phyloP scores from a whole-genome alignment of 768 basidiomycete species.

The Panellus pusillus region DNA sequence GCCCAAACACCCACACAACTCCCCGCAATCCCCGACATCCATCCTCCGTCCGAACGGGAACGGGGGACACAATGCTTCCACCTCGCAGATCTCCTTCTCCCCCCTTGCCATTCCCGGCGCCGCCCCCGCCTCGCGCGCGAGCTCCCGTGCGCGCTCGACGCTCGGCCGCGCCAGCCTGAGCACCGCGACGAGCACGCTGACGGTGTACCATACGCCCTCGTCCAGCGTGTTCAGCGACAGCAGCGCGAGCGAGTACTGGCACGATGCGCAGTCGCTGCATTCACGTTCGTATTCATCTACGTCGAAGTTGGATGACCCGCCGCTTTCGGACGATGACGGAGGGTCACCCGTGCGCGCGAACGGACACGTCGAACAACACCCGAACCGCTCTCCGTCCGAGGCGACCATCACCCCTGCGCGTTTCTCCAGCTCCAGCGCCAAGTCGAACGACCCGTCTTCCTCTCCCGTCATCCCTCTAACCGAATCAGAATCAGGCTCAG shows the following conservation, averaged over 20 bases:
- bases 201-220: constrained; percentile 75
- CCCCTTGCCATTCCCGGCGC: constrained; percentile 36
- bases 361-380: background rate
- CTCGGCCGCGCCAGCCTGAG: constrained; percentile 51
- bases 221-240: constrained; percentile 58
- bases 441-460: background rate
- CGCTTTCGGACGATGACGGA: background rate
- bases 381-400: constrained; percentile 8
- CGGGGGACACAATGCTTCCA: constrained; percentile 20
- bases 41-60: constrained; percentile 23
- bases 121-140: background rate
- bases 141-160: constrained; percentile 24
- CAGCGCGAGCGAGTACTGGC: constrained; percentile 43
- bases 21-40: constrained; percentile 23
- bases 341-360: background rate
- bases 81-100: constrained; percentile 39
- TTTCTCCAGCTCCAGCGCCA: background rate
- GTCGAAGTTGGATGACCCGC: background rate
- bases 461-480: too few species aligned
- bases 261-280: constrained; percentile 60
- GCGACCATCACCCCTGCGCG: constrained; percentile 17
- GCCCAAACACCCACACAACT: constrained; percentile 20
- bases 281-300: background rate
- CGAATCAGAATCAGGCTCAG: too few species aligned
- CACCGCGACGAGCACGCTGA: constrained; percentile 33